A percentile compares a stretch with the other conserved stretches of the same genome.
These are phyloP conservation scores for Gossypium raimondii DNA, from an alignment of 345 rosid species.

Conservation along the genomic window DNA sequence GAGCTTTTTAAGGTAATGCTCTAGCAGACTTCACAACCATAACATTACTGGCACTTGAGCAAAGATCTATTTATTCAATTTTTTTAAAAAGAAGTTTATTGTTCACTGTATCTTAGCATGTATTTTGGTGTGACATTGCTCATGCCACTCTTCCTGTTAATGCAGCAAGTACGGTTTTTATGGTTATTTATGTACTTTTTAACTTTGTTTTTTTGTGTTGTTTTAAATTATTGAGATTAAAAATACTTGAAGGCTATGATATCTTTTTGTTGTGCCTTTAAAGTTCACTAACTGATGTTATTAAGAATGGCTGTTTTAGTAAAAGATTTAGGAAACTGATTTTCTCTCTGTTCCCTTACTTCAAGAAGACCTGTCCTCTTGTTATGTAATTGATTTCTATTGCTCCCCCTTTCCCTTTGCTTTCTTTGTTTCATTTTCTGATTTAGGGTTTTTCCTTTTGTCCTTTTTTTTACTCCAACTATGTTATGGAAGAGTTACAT, in stretches of 20 bases:
- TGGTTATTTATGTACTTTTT: neutral
- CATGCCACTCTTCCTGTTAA: neutral
- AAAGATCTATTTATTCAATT: neutral
- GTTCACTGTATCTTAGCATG: neutral
- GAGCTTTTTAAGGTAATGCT: constrained; percentile 87
- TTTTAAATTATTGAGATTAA: neutral
- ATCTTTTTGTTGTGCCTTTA: too few species aligned
- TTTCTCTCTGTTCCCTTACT: neutral
- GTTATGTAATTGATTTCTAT: neutral
- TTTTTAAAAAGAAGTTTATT: neutral
- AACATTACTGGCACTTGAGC: neutral
- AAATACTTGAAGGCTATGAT: neutral
- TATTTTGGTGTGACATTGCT: neutral
- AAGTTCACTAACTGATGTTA: neutral
- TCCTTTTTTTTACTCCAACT: too few species aligned
- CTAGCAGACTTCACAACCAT: neutral
- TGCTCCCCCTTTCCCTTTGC: neutral
- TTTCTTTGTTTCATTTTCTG: neutral
- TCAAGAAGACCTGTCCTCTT: neutral
- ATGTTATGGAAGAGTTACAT: too few species aligned
- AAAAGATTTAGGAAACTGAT: neutral
- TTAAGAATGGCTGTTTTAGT: neutral
- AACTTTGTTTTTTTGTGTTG: neutral
- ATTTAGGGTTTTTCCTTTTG: too few species aligned
- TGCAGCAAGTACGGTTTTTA: neutral